Conservation (phyloP, 495 filamentous ascomycete species). For the Parathielavia hyrcaniae region DNA sequence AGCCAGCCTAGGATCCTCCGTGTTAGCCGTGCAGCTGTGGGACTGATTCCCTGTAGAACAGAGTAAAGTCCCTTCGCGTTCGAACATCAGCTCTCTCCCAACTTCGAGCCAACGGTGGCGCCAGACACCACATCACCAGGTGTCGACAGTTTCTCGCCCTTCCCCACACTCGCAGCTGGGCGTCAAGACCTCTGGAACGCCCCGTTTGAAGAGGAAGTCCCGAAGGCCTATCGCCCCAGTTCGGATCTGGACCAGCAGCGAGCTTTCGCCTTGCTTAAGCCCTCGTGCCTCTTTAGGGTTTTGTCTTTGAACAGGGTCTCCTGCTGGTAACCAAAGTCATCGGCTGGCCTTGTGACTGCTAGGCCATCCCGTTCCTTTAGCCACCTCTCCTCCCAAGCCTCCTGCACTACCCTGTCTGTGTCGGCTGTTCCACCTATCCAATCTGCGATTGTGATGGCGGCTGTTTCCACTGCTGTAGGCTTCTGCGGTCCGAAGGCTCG, state of each 20-base stretch:
- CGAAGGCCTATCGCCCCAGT: conserved; percentile 14
- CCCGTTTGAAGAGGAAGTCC: conserved; percentile 12
- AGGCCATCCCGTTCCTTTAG: background rate
- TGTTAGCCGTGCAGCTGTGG: too few species aligned
- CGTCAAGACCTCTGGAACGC: too few species aligned
- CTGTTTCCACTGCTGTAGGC: background rate
- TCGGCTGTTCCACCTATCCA: background rate
- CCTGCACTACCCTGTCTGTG: background rate
- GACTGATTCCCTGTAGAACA: too few species aligned
- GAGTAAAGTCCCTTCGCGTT: too few species aligned
- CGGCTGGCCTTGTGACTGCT: background rate
- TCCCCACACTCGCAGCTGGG: too few species aligned
- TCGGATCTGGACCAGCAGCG: conserved; percentile 9
- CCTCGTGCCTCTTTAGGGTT: conserved; percentile 1
- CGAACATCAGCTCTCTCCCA: too few species aligned
- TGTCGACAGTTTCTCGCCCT: too few species aligned
- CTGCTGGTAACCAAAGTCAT: conserved; percentile 2
- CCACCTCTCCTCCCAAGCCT: conserved; percentile 2
- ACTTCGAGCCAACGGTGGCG: too few species aligned
- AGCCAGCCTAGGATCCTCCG: too few species aligned
- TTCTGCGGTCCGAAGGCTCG: background rate
- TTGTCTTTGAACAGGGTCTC: conserved; percentile 3
- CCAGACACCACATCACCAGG: too few species aligned
- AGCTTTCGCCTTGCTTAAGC: conserved; percentile 7
- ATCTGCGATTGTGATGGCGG: background rate